Percentiles rank a stretch among this genome's conserved stretches.
phyloP scores from a whole-genome alignment of 192 early-diverging fungal species.

The Thoreauomyces humboldtii region DNA sequence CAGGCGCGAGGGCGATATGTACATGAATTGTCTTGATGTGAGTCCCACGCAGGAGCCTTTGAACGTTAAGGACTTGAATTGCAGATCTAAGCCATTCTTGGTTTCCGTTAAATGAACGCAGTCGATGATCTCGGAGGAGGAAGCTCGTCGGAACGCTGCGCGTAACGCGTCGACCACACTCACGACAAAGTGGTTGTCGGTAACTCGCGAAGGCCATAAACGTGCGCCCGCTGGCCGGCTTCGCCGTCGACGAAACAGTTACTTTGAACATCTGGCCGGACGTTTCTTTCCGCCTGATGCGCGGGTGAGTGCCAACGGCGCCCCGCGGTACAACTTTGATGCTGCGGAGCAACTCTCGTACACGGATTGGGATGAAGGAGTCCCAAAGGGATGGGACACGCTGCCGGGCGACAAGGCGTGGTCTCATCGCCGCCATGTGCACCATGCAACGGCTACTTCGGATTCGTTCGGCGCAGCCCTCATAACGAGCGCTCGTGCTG shows the following conservation, averaged over 20 bases:
- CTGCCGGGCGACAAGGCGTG: background rate
- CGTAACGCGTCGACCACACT: no score
- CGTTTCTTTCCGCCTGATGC: slow-evolving; percentile 45
- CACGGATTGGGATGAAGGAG: slow-evolving; percentile 12
- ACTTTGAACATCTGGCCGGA: slow-evolving; percentile 45
- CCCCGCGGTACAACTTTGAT: background rate
- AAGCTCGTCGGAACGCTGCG: no score
- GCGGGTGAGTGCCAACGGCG: background rate
- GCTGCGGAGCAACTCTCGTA: background rate
- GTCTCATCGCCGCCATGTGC: background rate
- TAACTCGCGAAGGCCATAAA: no score
- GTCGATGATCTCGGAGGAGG: no score
- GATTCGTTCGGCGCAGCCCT: background rate
- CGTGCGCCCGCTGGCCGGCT: no score
- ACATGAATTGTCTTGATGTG: background rate
- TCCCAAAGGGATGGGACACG: slow-evolving; percentile 16
- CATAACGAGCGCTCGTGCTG: background rate
- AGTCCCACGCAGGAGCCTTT: no score
- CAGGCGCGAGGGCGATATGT: background rate
- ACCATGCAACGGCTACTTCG: background rate
- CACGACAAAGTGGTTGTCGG: no score
- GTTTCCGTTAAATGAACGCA: no score
- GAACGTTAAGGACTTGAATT: no score
- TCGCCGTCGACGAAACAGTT: slow-evolving; percentile 29
- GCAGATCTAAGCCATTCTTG: no score